Conservation (phyloP, 1,139 yeast genomes). For the Taiozyma sp. region DNA sequence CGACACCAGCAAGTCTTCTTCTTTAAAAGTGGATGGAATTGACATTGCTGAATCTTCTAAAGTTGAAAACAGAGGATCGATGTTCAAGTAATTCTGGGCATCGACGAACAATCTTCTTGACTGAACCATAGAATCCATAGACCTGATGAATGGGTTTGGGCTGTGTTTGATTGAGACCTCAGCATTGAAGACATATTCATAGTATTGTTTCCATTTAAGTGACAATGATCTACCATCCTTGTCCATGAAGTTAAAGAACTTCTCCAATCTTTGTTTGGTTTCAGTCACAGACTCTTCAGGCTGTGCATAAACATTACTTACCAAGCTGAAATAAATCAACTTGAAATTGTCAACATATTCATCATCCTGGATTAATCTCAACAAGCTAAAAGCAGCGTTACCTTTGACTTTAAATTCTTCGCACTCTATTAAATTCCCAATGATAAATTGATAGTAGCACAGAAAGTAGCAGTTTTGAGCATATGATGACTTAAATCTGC, state of each 20-base stretch:
- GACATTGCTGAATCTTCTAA: constrained; percentile 45
- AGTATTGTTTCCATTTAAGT: constrained; percentile 27
- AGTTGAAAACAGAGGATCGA: constrained; percentile 43
- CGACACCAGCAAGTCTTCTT: constrained; percentile 4
- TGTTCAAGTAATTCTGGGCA: constrained; percentile 26
- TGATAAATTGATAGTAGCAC: constrained; percentile 21
- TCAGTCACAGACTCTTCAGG: constrained; percentile 16
- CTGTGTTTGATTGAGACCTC: constrained; percentile 16
- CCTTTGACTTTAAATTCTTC: constrained; percentile 6
- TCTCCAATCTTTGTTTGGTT: constrained; percentile 19
- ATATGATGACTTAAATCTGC: constrained; percentile 7
- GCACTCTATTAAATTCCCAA: constrained; percentile 14
- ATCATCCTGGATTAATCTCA: constrained; percentile 24
- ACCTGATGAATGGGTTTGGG: constrained; percentile 18
- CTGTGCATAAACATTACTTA: constrained; percentile 17
- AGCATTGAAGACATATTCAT: constrained; percentile 17
- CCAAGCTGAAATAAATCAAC: constrained; percentile 16
- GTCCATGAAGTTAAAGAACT: constrained; percentile 23
- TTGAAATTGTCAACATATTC: constrained; percentile 24
- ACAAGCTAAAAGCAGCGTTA: constrained; percentile 14
- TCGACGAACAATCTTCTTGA: constrained; percentile 24
- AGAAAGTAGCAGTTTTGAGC: constrained; percentile 22
- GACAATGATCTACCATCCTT: constrained; percentile 20
- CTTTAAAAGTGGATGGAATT: constrained; percentile 32
- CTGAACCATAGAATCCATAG: constrained; percentile 25